Evolutionary conservation across 2,329 filamentous ascomycete genomes (phyloP).

Genomic region (Fusarium sp.): DNA sequence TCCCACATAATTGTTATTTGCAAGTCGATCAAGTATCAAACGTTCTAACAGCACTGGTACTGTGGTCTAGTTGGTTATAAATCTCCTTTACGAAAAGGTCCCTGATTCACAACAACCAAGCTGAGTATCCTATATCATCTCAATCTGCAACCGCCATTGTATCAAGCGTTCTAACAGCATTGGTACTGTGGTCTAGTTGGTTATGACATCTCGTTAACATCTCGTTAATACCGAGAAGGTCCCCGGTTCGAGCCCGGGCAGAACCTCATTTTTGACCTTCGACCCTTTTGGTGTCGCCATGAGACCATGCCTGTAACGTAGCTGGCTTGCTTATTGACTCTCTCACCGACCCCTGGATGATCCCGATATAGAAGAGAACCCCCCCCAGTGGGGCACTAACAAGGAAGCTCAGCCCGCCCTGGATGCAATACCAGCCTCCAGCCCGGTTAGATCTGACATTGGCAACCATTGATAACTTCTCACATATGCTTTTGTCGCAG

Average conservation of each 20-base stretch:
- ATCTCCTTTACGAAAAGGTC: constrained; percentile 29
- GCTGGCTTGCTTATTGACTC: not conserved
- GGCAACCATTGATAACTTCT: constrained; percentile 4
- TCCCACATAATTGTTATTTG: no score
- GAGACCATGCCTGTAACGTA: not conserved
- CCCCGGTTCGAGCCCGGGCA: constrained; percentile 24
- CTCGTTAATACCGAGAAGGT: constrained; percentile 30
- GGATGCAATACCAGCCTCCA: constrained; percentile 8
- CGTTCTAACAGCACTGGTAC: not conserved
- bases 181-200: constrained; percentile 26
- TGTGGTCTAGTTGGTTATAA: constrained; percentile 29
- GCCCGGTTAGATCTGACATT: constrained; percentile 22
- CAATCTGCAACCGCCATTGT: no score
- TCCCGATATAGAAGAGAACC: constrained; percentile 17
- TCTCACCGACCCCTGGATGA: constrained; percentile 24
- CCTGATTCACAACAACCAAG: not conserved
- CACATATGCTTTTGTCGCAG: not conserved
- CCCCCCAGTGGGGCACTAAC: constrained; percentile 24
- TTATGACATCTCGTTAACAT: constrained; percentile 31
- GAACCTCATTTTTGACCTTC: constrained; percentile 1
- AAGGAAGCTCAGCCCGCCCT: constrained; percentile 21
- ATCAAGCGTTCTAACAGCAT: no score
- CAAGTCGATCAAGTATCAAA: no score
- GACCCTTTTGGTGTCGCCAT: constrained; percentile 6
- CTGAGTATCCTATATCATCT: no score